These are phyloP conservation scores for Trichoderma lentiforme DNA, from an alignment of 2,329 filamentous ascomycete species.

Conservation along the genomic window DNA sequence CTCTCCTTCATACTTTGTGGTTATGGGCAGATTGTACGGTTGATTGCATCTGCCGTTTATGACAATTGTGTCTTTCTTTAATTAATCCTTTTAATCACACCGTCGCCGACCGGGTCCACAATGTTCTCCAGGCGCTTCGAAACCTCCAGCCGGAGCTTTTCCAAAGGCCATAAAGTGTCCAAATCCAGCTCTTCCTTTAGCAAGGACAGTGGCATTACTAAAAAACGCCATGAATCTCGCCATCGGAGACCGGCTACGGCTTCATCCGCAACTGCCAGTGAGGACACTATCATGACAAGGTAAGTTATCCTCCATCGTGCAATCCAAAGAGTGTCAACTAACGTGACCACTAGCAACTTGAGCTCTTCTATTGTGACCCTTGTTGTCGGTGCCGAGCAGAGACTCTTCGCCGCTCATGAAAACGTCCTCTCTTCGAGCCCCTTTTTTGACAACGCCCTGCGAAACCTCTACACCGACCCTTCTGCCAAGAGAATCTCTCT, in stretches of 20 bases:
- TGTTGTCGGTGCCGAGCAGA: constrained; percentile 73
- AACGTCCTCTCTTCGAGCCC: constrained; percentile 75
- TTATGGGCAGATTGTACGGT: neutral
- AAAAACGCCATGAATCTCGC: constrained; percentile 51
- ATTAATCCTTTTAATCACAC: neutral
- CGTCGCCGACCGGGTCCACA: constrained; percentile 14
- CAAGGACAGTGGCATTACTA: constrained; percentile 52
- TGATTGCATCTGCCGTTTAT: neutral
- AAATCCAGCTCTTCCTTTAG: constrained; percentile 45
- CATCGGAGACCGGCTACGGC: constrained; percentile 48
- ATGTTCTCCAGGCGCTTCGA: constrained; percentile 51
- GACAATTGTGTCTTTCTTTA: neutral
- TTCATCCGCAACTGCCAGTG: constrained; percentile 37
- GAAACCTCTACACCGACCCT: constrained; percentile 35
- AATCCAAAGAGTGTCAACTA: neutral
- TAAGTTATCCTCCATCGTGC: constrained; percentile 30
- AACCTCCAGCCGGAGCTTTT: constrained; percentile 49
- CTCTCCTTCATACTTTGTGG: constrained; percentile 11
- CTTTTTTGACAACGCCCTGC: constrained; percentile 59
- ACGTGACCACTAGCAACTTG: constrained; percentile 42
- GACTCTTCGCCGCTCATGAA: constrained; percentile 89
- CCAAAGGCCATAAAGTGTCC: constrained; percentile 46
- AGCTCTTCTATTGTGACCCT: constrained; percentile 74
- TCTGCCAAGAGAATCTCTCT: constrained; percentile 68
- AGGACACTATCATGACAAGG: constrained; percentile 43